A percentile compares a stretch with the other conserved stretches of the same genome.
Evolutionary conservation across 78 protist genomes (phyloP).

Genomic region (Creolimax fragrantissima): DNA sequence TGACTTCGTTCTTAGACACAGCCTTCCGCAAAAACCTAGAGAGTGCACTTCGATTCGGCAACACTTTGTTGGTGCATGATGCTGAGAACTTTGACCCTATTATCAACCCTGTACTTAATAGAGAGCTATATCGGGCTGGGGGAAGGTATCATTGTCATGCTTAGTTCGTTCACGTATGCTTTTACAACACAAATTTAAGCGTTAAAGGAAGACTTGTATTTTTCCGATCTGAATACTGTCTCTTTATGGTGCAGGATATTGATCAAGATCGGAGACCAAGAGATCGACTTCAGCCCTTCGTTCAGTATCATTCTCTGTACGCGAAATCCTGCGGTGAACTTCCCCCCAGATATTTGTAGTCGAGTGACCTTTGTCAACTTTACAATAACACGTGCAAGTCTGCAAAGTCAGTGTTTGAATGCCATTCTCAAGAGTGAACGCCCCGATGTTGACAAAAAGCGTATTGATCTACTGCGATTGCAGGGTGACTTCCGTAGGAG

Average conservation of each 20-base stretch:
- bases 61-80: conserved; percentile 87
- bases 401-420: conserved; percentile 61
- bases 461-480: conserved; percentile 63
- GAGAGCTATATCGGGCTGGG: conserved; percentile 71
- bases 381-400: conserved; percentile 77
- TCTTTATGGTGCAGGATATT: conserved; percentile 19
- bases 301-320: conserved; percentile 81
- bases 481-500: conserved; percentile 84
- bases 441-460: conserved; percentile 74
- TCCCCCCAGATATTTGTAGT: conserved; percentile 88
- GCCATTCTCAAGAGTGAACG: conserved; percentile 28
- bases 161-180: background rate
- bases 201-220: background rate
- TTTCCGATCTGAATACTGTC: background rate
- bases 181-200: background rate
- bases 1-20: conserved; percentile 71
- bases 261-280: conserved; percentile 84
- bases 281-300: conserved; percentile 91
- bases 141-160: conserved; percentile 76
- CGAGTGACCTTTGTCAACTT: conserved; percentile 90
- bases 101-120: conserved; percentile 90
- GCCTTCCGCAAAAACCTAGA: conserved; percentile 79
- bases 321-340: conserved; percentile 72
- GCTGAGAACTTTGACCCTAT: conserved; percentile 93
- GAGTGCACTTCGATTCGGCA: conserved; percentile 73